A percentile compares a stretch with the other conserved stretches of the same genome.
Evolutionary conservation across 352 stramenopile species (phyloP).

Genomic region (Phytopythium kandeliae): DNA sequence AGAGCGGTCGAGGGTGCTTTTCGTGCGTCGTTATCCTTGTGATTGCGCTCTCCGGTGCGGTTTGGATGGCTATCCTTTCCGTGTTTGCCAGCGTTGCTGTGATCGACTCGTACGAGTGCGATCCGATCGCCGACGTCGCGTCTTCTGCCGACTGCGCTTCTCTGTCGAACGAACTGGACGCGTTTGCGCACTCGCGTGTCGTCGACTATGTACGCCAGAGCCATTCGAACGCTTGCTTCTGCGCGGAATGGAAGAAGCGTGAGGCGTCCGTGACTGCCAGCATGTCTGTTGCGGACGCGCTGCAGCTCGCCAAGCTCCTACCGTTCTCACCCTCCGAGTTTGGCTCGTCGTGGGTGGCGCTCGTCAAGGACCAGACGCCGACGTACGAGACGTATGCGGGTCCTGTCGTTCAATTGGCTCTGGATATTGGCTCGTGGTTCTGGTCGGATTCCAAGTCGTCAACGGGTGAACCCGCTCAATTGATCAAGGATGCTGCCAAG

Average conservation of each 20-base stretch:
- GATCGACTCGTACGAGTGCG: conserved; percentile 29
- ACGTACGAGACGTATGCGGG: conserved; percentile 31
- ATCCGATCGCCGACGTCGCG: conserved; percentile 11
- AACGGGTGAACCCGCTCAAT: not conserved
- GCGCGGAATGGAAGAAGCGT: conserved; percentile 32
- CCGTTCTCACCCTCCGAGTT: conserved; percentile 38
- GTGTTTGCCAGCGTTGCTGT: conserved; percentile 26
- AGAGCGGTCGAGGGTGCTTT: conserved; percentile 20
- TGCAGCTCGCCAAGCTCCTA: conserved; percentile 25
- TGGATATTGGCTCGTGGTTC: conserved; percentile 17
- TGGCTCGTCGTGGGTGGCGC: conserved; percentile 21
- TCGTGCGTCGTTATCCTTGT: conserved; percentile 19
- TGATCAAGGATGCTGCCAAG: conserved; percentile 1
- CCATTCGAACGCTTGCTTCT: conserved; percentile 33
- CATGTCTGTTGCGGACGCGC: conserved; percentile 12
- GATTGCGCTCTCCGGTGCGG: conserved; percentile 6
- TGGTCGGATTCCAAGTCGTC: conserved; percentile 10
- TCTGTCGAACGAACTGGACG: conserved; percentile 24
- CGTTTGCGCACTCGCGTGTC: conserved; percentile 23
- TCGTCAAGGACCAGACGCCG: conserved; percentile 26
- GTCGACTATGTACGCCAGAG: conserved; percentile 20
- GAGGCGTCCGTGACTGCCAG: conserved; percentile 18
- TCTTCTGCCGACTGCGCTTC: conserved; percentile 12
- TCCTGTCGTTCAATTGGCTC: conserved; percentile 26
- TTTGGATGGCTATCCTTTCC: conserved; percentile 20